A percentile compares a stretch with the other conserved stretches of the same genome.
Conservation (phyloP, 2,329 filamentous ascomycete genomes). For the Ophiostoma triangulosporum region DNA sequence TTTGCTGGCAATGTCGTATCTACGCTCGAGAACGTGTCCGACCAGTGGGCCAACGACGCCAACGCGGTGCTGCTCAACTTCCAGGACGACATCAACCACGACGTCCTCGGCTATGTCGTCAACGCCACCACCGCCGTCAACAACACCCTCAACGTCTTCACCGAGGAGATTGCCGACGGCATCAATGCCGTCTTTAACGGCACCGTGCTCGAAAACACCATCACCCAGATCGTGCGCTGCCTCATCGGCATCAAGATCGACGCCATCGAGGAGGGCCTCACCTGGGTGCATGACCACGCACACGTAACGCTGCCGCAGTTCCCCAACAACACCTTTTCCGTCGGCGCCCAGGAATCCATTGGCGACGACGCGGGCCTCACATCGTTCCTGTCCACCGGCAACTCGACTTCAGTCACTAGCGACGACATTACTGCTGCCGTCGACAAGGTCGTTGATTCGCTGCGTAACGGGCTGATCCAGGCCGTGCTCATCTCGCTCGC, state of each 20-base stretch:
- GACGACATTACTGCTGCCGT: constrained; percentile 75
- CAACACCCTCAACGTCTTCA: constrained; percentile 69
- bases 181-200: constrained; percentile 69
- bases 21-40: constrained; percentile 60
- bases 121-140: constrained; percentile 75
- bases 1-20: constrained; percentile 68
- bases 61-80: constrained; percentile 50
- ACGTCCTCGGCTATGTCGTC: constrained; percentile 77
- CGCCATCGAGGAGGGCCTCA: constrained; percentile 74
- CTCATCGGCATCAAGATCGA: constrained; percentile 80
- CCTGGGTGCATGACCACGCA: constrained; percentile 82
- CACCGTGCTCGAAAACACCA: constrained; percentile 65
- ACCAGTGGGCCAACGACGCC: constrained; percentile 61
- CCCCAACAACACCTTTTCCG: constrained; percentile 67
- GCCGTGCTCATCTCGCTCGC: constrained; percentile 69
- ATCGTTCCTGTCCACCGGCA: constrained; percentile 39
- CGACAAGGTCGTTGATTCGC: constrained; percentile 49
- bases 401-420: constrained; percentile 41
- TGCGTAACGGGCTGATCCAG: constrained; percentile 54
- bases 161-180: constrained; percentile 59
- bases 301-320: constrained; percentile 70
- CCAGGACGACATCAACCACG: constrained; percentile 59
- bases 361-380: constrained; percentile 58
- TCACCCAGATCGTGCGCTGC: constrained; percentile 70
- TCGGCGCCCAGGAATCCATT: constrained; percentile 53